Evolutionary conservation across 768 basidiomycete species (phyloP), one percentile per base, ranked within the genome.

Genomic region (Agrocybe praecox): DNA sequence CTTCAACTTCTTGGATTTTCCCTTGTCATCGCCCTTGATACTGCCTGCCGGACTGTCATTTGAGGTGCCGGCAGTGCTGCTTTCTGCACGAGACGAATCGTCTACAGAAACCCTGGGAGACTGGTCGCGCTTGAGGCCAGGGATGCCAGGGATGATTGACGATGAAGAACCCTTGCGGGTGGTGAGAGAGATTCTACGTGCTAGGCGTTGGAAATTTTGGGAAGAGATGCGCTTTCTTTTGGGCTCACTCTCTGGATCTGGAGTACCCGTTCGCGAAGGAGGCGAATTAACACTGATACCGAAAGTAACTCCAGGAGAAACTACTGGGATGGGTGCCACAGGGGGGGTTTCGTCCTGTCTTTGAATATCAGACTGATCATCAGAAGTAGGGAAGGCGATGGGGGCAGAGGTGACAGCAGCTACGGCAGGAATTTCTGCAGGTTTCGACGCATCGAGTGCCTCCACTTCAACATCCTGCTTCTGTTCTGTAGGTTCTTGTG

Each of bases 191-290:
- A 94, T 87, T 59, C 84, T 78, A 57, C 90, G 77, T 15, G 90
- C 92, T 34, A 94, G 67, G 17, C 90, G 82, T 68, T 92, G 90
- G 78, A 94, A 90, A 65, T 93, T 93, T 68, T 94, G 92, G 23
- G 90, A 89, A 9, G 90, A 87, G 56, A 90, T 91, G 18, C 90
- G 83, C 67, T 88, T 90, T 58, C 90, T 79, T 75, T 91, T 92
- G 84, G 65, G 84, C 64, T 90, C 90, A n/a, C 81, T 67, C 2
- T 89, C 89, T 1, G 79, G 79, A 64, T 92, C 89, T 6, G 91
- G 89, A 7, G 89, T 85, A n/a, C 82, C 85, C 34, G 80, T 81
- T 26, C 90, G 85, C 2, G 83, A 76, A n/a, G 88, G 84, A 2
- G 88, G 87, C 4, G 85, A 79, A 42, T 78, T 76, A 46, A 81